Evolutionary conservation across 805 yeast genomes (phyloP).

Genomic region (Zygotorulaspora chibaensis): DNA sequence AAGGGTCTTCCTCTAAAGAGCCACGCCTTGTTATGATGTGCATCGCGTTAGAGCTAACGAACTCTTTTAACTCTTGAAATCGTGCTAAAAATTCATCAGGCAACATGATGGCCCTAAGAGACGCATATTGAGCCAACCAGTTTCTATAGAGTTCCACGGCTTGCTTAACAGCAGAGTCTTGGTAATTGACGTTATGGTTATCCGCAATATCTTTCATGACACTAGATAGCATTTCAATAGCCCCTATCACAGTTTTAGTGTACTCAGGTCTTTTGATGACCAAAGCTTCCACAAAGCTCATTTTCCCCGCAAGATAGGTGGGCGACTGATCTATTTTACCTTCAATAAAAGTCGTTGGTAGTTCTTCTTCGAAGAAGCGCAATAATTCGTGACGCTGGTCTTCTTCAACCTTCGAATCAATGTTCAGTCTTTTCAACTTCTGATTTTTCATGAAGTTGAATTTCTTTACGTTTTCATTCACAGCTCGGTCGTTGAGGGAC

Average conservation of each 20-base stretch:
- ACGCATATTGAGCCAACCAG: slow-evolving; percentile 19
- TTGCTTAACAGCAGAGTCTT: slow-evolving; percentile 65
- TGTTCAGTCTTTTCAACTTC: slow-evolving; percentile 16
- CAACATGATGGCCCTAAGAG: slow-evolving; percentile 7
- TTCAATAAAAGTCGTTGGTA: slow-evolving; percentile 25
- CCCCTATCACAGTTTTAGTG: slow-evolving; percentile 15
- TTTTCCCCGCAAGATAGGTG: slow-evolving; percentile 26
- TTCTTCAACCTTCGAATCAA: slow-evolving; percentile 22
- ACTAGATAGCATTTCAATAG: slow-evolving; percentile 38
- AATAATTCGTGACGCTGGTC: slow-evolving; percentile 25
- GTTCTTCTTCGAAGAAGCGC: slow-evolving; percentile 25
- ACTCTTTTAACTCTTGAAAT: slow-evolving; percentile 12
- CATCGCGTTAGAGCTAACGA: slow-evolving; percentile 19
- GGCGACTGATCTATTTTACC: slow-evolving; percentile 22
- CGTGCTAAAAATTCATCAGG: slow-evolving; percentile 14
- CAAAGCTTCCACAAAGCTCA: slow-evolving; percentile 25
- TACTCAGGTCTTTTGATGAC: slow-evolving; percentile 23
- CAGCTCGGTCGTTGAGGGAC: slow-evolving; percentile 83
- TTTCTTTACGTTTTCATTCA: slow-evolving; percentile 61
- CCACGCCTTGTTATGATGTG: slow-evolving; percentile 9
- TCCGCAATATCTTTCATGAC: slow-evolving; percentile 44
- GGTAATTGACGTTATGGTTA: slow-evolving; percentile 71
- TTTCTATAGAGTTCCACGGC: slow-evolving; percentile 46
- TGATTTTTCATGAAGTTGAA: slow-evolving; percentile 38
- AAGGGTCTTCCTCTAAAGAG: background rate